A percentile compares a stretch with the other conserved stretches of the same genome.
phyloP scores from a whole-genome alignment of 1,139 yeast genomes.

The Zygosaccharomyces sapae region DNA sequence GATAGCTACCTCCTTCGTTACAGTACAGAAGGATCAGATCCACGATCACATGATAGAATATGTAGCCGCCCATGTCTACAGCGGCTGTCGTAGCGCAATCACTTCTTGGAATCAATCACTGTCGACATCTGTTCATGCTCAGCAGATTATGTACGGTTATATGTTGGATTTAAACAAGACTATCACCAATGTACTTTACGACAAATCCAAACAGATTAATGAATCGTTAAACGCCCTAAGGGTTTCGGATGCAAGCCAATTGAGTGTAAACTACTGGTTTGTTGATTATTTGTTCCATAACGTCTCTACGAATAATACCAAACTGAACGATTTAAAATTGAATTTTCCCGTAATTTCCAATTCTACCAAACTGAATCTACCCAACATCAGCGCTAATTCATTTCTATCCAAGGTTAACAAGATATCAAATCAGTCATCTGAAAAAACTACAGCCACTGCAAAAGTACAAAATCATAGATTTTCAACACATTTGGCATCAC shows the following conservation, averaged over 20 bases:
- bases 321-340: neutral
- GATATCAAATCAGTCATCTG: neutral
- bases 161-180: conserved; percentile 6
- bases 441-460: neutral
- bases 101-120: conserved; percentile 10
- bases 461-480: neutral
- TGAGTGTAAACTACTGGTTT: conserved; percentile 16
- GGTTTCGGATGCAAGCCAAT: conserved; percentile 3
- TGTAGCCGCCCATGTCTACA: conserved; percentile 3
- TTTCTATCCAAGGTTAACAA: neutral
- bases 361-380: neutral
- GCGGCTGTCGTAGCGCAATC: conserved; percentile 6
- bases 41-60: conserved; percentile 3
- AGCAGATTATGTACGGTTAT: conserved; percentile 5
- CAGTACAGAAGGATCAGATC: neutral
- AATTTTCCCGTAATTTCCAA: conserved; percentile 5
- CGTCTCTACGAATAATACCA: conserved; percentile 7
- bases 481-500: neutral
- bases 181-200: conserved; percentile 5
- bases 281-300: conserved; percentile 11
- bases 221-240: conserved; percentile 15
- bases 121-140: conserved; percentile 3
- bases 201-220: conserved; percentile 15
- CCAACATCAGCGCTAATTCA: neutral
- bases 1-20: conserved; percentile 5